These are phyloP conservation scores for Fusarium sublunatum DNA, from an alignment of 2,329 filamentous ascomycete species.

Conservation along the genomic window DNA sequence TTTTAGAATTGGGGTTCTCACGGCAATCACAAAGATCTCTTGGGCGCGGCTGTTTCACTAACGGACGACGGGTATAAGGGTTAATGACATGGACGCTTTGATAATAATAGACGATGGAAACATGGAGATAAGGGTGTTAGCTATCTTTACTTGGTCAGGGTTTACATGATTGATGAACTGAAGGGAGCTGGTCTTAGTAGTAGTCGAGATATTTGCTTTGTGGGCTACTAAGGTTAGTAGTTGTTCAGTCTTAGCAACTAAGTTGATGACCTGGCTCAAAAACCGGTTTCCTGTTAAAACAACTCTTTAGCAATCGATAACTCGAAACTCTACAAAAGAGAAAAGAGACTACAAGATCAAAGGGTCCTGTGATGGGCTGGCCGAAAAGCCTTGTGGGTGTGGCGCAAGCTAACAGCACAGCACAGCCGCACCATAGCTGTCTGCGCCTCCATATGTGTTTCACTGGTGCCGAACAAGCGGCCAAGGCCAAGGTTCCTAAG, in stretches of 20 bases:
- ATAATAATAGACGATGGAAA: too few relatives aligned
- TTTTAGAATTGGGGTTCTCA: not conserved
- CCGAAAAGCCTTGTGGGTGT: conserved; percentile 31
- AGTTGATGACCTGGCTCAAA: too few relatives aligned
- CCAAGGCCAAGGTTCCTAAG: conserved; percentile 7
- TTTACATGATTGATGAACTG: too few relatives aligned
- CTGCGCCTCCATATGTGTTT: conserved; percentile 31
- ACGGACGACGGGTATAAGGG: conserved; percentile 20
- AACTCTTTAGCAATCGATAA: not conserved
- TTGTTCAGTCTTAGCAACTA: not conserved
- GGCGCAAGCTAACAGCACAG: conserved; percentile 30
- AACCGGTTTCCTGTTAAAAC: fast-evolving
- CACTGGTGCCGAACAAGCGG: conserved; percentile 14
- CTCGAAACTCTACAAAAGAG: not conserved
- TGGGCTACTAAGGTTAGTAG: too few relatives aligned
- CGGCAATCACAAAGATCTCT: not conserved
- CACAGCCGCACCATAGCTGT: conserved; percentile 20
- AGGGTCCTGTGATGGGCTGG: conserved; percentile 17
- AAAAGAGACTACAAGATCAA: not conserved
- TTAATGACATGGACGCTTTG: conserved; percentile 19
- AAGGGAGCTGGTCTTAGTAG: too few relatives aligned
- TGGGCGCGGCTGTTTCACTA: conserved; percentile 26
- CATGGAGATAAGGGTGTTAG: too few relatives aligned
- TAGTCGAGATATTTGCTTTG: too few relatives aligned
- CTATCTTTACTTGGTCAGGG: too few relatives aligned